These are phyloP conservation scores for Gyromitra esculenta DNA, from an alignment of 2,329 filamentous ascomycete species.

Conservation along the genomic window DNA sequence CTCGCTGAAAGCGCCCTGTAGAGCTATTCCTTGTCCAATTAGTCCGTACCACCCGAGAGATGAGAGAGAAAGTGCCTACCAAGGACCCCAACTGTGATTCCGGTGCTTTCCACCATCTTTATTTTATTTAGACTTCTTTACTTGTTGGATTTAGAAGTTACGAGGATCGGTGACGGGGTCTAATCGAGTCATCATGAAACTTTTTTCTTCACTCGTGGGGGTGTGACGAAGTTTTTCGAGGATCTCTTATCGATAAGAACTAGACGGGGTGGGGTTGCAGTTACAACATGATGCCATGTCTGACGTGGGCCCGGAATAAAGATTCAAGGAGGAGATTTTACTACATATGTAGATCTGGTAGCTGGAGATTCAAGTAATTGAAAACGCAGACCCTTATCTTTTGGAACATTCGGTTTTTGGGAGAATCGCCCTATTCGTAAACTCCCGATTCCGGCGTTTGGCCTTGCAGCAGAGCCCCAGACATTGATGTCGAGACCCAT, in stretches of 20 bases:
- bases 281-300: not conserved
- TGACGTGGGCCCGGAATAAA: not conserved
- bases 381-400: not conserved
- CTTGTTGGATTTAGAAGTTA: not conserved
- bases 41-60: constrained; percentile 4
- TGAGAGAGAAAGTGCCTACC: constrained; percentile 57
- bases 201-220: constrained; percentile 25
- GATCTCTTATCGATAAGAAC: constrained; percentile 47
- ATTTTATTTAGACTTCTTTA: not conserved
- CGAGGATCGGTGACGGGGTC: constrained; percentile 4
- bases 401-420: not conserved
- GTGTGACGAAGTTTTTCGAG: constrained; percentile 19
- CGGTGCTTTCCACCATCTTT: constrained; percentile 54
- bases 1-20: constrained; percentile 93
- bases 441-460: not conserved
- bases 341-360: not conserved
- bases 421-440: not conserved
- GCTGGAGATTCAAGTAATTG: not conserved
- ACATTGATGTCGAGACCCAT: not conserved
- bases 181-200: constrained; percentile 25
- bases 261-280: constrained; percentile 20
- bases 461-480: not conserved
- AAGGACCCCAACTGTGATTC: constrained; percentile 69
- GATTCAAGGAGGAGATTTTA: not conserved
- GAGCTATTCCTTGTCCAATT: constrained; percentile 63